A percentile compares a stretch with the other conserved stretches of the same genome.
These are phyloP conservation scores for Trebouxia sp. DNA, from an alignment of 139 green algal species.

Conservation along the genomic window DNA sequence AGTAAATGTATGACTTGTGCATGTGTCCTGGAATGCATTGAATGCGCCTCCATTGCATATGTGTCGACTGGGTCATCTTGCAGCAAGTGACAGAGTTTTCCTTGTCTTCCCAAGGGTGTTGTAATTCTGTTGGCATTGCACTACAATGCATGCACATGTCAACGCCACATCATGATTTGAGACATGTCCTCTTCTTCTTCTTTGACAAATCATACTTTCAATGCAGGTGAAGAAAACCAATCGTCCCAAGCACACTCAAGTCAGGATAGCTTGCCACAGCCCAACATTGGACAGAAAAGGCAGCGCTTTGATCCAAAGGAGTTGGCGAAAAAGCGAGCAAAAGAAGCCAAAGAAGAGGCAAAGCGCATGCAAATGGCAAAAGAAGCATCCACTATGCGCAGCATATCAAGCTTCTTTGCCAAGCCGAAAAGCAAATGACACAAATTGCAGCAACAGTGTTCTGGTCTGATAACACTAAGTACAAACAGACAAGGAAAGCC, in stretches of 20 bases:
- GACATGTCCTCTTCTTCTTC: too few species aligned
- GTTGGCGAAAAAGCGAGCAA: conserved; percentile 43
- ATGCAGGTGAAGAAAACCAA: conserved; percentile 25
- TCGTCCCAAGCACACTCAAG: background rate
- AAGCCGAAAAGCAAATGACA: background rate
- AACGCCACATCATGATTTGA: too few species aligned
- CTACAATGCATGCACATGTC: background rate
- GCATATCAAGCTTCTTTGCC: conserved; percentile 48
- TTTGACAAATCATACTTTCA: background rate
- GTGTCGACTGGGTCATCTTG: too few species aligned
- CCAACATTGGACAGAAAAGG: conserved; percentile 29
- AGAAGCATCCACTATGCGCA: conserved; percentile 50
- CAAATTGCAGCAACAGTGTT: too few species aligned
- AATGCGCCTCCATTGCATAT: too few species aligned
- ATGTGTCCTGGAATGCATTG: too few species aligned
- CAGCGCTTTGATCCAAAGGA: conserved; percentile 52
- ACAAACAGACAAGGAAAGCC: too few species aligned
- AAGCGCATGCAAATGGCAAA: conserved; percentile 48
- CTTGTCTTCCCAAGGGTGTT: too few species aligned
- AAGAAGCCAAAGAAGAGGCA: conserved; percentile 30
- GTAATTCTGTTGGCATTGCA: too few species aligned
- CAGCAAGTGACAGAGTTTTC: too few species aligned
- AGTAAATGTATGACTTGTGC: too few species aligned
- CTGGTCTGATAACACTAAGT: too few species aligned
- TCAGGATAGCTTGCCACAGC: background rate